Conservation (phyloP, 352 stramenopile species). For the Pilasporangium apinafurcum region DNA sequence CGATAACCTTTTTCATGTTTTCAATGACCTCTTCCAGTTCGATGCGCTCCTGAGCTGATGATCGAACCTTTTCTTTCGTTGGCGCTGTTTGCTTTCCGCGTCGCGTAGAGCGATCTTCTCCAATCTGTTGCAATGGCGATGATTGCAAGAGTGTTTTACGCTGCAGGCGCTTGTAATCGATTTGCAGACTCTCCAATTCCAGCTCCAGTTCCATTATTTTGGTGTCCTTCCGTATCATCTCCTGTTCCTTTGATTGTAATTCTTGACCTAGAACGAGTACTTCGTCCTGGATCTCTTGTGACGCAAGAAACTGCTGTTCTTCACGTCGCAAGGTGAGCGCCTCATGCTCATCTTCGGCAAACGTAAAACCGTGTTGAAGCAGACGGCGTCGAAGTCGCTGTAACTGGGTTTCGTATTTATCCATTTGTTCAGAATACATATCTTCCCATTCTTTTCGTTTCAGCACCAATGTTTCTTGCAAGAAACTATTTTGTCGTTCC, state of each 20-base stretch:
- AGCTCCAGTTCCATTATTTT: slow-evolving; percentile 60
- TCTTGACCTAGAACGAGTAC: slow-evolving; percentile 31
- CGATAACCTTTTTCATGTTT: slow-evolving; percentile 81
- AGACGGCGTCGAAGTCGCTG: slow-evolving; percentile 39
- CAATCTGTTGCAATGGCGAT: not conserved
- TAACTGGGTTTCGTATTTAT: slow-evolving; percentile 45
- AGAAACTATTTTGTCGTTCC: slow-evolving; percentile 43
- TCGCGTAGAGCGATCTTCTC: slow-evolving; percentile 4
- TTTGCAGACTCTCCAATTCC: slow-evolving; percentile 56
- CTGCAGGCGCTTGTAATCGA: slow-evolving; percentile 55
- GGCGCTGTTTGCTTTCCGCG: not conserved
- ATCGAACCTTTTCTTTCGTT: no score
- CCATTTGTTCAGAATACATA: slow-evolving; percentile 34
- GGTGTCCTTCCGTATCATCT: slow-evolving; percentile 51
- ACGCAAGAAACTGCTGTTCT: slow-evolving; percentile 39
- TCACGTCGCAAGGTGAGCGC: slow-evolving; percentile 24
- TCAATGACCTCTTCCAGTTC: slow-evolving; percentile 73
- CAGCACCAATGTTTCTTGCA: slow-evolving; percentile 51
- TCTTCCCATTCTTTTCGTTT: slow-evolving; percentile 68
- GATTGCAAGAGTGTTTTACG: slow-evolving; percentile 13
- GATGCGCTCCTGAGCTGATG: slow-evolving; percentile 24
- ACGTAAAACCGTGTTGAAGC: slow-evolving; percentile 16
- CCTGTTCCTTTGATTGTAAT: slow-evolving; percentile 41
- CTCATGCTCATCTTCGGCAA: not conserved
- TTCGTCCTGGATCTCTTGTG: slow-evolving; percentile 39